Conservation (phyloP, 805 yeast species). For the Sugiyamaella qingdaonensis region DNA sequence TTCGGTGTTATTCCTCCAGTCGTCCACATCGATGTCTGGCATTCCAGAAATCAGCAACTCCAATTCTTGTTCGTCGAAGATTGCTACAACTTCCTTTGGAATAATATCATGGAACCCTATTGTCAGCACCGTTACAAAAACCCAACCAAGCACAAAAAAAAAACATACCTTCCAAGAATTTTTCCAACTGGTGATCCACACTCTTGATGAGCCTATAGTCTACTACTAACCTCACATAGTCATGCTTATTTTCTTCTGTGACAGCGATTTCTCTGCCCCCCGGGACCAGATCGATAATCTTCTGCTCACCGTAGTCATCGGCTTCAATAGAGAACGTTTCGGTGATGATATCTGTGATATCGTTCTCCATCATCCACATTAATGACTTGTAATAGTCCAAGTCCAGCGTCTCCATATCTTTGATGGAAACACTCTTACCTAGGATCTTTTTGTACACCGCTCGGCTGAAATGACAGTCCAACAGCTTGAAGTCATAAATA, state of each 20-base stretch:
- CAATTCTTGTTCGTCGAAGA: slow-evolving; percentile 92
- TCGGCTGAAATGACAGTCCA: slow-evolving; percentile 92
- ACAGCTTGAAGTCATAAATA: slow-evolving; percentile 73
- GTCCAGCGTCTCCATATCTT: slow-evolving; percentile 93
- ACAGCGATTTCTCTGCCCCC: slow-evolving; percentile 81
- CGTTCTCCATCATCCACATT: slow-evolving; percentile 95
- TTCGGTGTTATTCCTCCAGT: slow-evolving; percentile 84
- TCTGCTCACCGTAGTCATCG: slow-evolving; percentile 89
- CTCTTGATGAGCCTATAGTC: slow-evolving; percentile 81
- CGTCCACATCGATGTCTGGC: slow-evolving; percentile 94
- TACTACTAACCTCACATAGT: slow-evolving; percentile 79
- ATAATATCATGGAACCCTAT: slow-evolving; percentile 87
- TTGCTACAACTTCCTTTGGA: slow-evolving; percentile 73
- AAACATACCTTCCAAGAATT: slow-evolving; percentile 46
- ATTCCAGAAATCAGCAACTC: slow-evolving; percentile 90
- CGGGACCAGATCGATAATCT: slow-evolving; percentile 74
- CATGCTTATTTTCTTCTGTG: slow-evolving; percentile 85
- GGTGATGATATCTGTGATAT: slow-evolving; percentile 89
- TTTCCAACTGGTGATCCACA: slow-evolving; percentile 81
- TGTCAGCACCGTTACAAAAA: slow-evolving; percentile 1
- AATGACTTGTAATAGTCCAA: slow-evolving; percentile 87
- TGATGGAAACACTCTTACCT: slow-evolving; percentile 73
- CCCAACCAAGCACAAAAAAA: neutral
- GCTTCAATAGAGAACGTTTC: slow-evolving; percentile 93
- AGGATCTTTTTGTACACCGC: slow-evolving; percentile 88